Evolutionary conservation across 306 rosid genomes (phyloP), one percentile per base, ranked within the genome.

Genomic region (Begonia peltatifolia): DNA sequence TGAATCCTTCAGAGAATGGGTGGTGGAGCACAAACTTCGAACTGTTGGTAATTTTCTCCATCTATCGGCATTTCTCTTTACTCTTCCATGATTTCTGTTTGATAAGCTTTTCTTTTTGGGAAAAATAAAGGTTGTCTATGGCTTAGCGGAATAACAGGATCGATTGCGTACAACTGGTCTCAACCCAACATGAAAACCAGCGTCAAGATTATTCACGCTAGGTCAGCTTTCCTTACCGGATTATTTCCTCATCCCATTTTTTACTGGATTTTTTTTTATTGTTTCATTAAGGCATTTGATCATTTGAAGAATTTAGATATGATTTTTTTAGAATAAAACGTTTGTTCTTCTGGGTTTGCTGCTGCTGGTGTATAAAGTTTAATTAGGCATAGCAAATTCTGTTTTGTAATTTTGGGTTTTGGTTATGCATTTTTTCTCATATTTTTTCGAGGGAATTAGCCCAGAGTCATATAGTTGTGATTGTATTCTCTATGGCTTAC

Each of bases 91-190:
- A 20, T 41, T 25, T 47, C 35, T 47, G 9, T 57, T 35, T 49
- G 22, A 10, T 22, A 41, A 12, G 30, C 3, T 0, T 18, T 36
- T 43, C 53, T 43, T 46, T 10, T 60, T 62, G 54, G 56, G 59
- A 41, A 20, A 20, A 20, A 44, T 62, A 57, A 54, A 90, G 99
- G 99, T 18, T 63, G 66, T 65, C 63, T 90, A 30, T 90, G 99
- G 95, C 88, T 86, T 53, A 79, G 92, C 51, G 94, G 99, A 59
- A 63, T 90, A 9, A 59, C 87, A 17, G 94, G 95, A 47, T 86
- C 99, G 20, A 79, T 86, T 63, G 99, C 94, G 0, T 90, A 90
- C 72, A 83, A 90, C 15, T 90, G 99, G 95, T 90, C 99, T 66
- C 87, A 74, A 50, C 99, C 99, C 23, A 75, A 79, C 71, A 81